Evolutionary conservation across 352 stramenopile genomes (phyloP).

Genomic region (Phytophthora sansomeana): DNA sequence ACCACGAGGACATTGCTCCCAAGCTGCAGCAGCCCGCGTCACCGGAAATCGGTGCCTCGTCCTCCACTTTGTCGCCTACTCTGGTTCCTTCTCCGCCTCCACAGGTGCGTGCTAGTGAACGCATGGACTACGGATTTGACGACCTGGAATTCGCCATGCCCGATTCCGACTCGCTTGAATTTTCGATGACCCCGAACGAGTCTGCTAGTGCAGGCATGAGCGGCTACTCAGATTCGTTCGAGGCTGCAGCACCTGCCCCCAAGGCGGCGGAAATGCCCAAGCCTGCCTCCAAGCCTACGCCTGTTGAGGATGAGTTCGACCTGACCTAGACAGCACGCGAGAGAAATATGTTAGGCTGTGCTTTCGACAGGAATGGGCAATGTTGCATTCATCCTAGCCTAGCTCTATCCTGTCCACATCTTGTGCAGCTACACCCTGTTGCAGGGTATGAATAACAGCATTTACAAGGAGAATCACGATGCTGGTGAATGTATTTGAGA

Average conservation of each 20-base stretch:
- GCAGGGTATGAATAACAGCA: conserved; percentile 16
- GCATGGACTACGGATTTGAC: conserved; percentile 72
- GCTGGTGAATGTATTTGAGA: conserved; percentile 30
- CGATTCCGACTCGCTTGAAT: conserved; percentile 46
- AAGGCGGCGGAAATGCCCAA: conserved; percentile 29
- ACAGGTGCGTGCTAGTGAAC: conserved; percentile 31
- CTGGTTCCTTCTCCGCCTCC: conserved; percentile 21
- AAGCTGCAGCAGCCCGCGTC: conserved; percentile 11
- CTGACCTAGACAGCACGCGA: conserved; percentile 57
- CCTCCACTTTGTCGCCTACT: conserved; percentile 22
- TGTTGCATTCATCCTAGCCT: conserved; percentile 15
- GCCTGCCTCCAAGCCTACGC: conserved; percentile 19
- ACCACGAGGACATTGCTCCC: neutral
- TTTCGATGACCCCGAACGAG: conserved; percentile 34
- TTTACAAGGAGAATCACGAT: conserved; percentile 2
- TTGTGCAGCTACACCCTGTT: neutral
- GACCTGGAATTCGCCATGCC: conserved; percentile 71
- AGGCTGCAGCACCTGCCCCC: conserved; percentile 23
- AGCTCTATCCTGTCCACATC: too few species aligned
- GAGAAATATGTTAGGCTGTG: conserved; percentile 11
- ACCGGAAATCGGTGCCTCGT: conserved; percentile 3
- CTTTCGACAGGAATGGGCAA: conserved; percentile 17
- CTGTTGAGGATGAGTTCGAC: conserved; percentile 75
- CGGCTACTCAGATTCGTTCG: conserved; percentile 26
- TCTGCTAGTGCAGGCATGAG: neutral